Conservation (phyloP, 495 filamentous ascomycete genomes). For the Penicillium fimorum region DNA sequence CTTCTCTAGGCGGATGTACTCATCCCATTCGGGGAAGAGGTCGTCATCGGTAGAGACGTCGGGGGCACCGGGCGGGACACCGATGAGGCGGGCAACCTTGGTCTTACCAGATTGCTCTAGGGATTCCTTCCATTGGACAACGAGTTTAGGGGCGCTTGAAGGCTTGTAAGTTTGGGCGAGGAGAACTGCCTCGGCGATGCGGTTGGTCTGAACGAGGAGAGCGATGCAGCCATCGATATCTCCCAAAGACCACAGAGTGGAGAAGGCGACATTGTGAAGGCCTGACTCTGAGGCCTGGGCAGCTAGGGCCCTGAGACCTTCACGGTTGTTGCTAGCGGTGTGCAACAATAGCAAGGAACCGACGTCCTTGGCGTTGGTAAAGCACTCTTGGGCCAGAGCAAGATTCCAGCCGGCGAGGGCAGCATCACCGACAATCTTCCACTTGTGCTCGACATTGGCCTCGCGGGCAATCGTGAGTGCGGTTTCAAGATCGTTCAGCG, state of each 20-base stretch:
- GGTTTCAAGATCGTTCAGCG: conserved; percentile 77
- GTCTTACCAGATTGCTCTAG: conserved; percentile 78
- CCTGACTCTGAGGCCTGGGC: conserved; percentile 71
- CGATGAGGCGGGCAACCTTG: conserved; percentile 78
- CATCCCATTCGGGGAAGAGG: conserved; percentile 93
- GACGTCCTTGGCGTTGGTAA: conserved; percentile 81
- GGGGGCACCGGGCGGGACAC: conserved; percentile 64
- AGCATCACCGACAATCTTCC: conserved; percentile 93
- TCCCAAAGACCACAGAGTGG: conserved; percentile 80
- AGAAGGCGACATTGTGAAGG: conserved; percentile 89
- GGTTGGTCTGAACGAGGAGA: conserved; percentile 71
- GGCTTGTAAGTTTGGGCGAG: conserved; percentile 96
- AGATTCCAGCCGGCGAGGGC: conserved; percentile 87
- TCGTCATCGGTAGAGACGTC: conserved; percentile 75
- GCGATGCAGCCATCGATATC: conserved; percentile 81
- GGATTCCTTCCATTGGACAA: conserved; percentile 72
- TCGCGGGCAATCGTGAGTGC: conserved; percentile 80
- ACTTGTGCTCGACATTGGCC: conserved; percentile 90
- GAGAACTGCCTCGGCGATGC: conserved; percentile 80
- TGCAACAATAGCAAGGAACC: conserved; percentile 86
- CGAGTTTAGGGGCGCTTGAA: conserved; percentile 64
- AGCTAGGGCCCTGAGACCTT: conserved; percentile 69
- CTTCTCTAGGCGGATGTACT: conserved; percentile 78
- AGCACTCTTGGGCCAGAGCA: conserved; percentile 86
- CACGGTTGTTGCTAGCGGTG: conserved; percentile 72